phyloP scores from a whole-genome alignment of 2,329 filamentous ascomycete species.

The Monilinia laxa region DNA sequence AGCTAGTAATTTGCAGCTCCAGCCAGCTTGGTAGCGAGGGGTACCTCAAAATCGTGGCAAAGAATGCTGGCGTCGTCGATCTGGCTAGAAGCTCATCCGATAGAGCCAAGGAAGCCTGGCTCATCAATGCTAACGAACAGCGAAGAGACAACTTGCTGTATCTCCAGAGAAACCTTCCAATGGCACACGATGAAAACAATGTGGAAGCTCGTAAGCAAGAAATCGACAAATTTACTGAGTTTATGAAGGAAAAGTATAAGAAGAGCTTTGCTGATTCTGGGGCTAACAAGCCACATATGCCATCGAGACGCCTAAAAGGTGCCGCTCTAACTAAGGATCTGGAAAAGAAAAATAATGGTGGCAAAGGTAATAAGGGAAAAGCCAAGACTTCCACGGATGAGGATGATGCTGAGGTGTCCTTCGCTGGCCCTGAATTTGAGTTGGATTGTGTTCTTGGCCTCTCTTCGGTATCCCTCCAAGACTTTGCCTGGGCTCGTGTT shows the following conservation, averaged over 20 bases:
- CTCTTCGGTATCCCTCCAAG: not conserved
- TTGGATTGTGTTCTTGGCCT: not conserved
- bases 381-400: not conserved
- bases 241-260: not conserved
- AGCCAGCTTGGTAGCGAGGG: not conserved
- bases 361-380: not conserved
- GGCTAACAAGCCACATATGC: slow-evolving; percentile 1
- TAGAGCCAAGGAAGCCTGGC: slow-evolving; percentile 9
- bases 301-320: not conserved
- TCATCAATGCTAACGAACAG: not conserved
- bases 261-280: not conserved
- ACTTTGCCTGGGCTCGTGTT: slow-evolving; percentile 3
- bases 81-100: not conserved
- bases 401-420: not conserved
- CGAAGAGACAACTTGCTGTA: not conserved
- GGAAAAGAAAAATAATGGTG: not conserved
- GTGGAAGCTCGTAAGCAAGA: not conserved
- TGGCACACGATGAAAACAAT: not conserved
- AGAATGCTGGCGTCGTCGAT: not conserved
- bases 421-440: not conserved
- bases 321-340: not conserved
- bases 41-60: not conserved
- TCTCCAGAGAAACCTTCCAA: not conserved
- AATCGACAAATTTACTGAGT: not conserved
- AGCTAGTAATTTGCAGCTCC: not conserved